These are phyloP conservation scores for Clitopilus passeckerianus DNA, from an alignment of 768 basidiomycete genomes.

Conservation along the genomic window DNA sequence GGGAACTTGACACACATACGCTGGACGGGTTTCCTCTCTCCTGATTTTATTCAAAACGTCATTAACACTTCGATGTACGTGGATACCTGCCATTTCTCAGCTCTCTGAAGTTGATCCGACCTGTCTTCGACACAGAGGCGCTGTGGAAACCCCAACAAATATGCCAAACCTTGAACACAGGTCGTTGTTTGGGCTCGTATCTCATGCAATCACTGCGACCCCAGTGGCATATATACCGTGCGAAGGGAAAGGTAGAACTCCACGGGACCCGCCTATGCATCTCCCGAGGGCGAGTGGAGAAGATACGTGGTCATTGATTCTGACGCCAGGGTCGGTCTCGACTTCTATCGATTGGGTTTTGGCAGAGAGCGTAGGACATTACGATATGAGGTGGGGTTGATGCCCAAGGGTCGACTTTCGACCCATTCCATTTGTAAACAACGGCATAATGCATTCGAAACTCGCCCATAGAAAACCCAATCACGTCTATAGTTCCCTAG, in stretches of 20 bases:
- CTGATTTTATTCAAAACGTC: slow-evolving; percentile 47
- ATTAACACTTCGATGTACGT: slow-evolving; percentile 41
- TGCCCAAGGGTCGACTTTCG: not conserved
- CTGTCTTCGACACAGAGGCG: not conserved
- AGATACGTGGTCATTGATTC: slow-evolving; percentile 44
- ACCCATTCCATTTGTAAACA: not conserved
- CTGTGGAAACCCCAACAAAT: not conserved
- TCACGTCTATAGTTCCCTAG: no score
- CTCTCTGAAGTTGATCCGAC: not conserved
- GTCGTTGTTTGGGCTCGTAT: slow-evolving; percentile 38
- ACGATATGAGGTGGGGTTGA: slow-evolving; percentile 25
- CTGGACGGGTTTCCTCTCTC: slow-evolving; percentile 57
- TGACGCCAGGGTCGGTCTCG: slow-evolving; percentile 17
- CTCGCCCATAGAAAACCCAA: no score
- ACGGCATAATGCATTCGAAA: no score
- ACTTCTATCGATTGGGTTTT: slow-evolving; percentile 27
- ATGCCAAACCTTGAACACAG: not conserved
- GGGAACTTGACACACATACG: slow-evolving; percentile 47
- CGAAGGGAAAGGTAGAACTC: slow-evolving; percentile 6
- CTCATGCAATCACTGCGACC: slow-evolving; percentile 35
- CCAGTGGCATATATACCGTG: slow-evolving; percentile 50
- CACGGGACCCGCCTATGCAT: slow-evolving; percentile 25
- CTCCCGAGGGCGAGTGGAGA: slow-evolving; percentile 46
- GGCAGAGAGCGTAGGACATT: slow-evolving; percentile 21
- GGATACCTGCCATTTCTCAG: not conserved